These are phyloP conservation scores for Suillus plorans DNA, from an alignment of 768 basidiomycete species.

Conservation along the genomic window DNA sequence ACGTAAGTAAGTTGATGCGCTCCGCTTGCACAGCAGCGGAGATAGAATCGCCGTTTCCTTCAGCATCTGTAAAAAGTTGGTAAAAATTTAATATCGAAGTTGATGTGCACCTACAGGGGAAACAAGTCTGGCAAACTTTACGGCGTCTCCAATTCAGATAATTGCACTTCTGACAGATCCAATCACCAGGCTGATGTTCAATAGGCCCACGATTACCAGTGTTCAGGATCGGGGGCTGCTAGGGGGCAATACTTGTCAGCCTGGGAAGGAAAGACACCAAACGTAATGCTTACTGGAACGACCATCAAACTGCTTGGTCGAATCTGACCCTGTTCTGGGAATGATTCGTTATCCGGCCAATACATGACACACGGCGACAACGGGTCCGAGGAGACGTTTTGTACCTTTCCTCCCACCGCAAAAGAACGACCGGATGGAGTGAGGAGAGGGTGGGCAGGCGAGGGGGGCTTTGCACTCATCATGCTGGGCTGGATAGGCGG, in stretches of 20 bases:
- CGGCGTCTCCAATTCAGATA: conserved; percentile 86
- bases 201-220: conserved; percentile 89
- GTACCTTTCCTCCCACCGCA: conserved; percentile 73
- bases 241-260: conserved; percentile 8
- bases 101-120: conserved; percentile 60
- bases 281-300: conserved; percentile 44
- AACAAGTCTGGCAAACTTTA: conserved; percentile 89
- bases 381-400: conserved; percentile 76
- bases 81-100: conserved; percentile 10
- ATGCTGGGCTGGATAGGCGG: conserved; percentile 16
- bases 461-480: conserved; percentile 31
- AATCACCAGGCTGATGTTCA: conserved; percentile 81
- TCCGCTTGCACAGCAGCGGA: conserved; percentile 84
- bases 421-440: conserved; percentile 83
- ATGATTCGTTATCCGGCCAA: conserved; percentile 88
- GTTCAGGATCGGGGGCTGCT: conserved; percentile 87
- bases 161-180: conserved; percentile 82
- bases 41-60: conserved; percentile 86
- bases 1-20: conserved; percentile 76
- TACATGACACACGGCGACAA: conserved; percentile 78
- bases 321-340: conserved; percentile 80
- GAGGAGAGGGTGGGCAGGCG: conserved; percentile 66
- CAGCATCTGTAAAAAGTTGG: conserved; percentile 55
- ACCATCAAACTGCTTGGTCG: conserved; percentile 57
- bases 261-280: neutral